Evolutionary conservation across 257 asterid genomes (phyloP).

Genomic region (Nicotiana benthamiana): DNA sequence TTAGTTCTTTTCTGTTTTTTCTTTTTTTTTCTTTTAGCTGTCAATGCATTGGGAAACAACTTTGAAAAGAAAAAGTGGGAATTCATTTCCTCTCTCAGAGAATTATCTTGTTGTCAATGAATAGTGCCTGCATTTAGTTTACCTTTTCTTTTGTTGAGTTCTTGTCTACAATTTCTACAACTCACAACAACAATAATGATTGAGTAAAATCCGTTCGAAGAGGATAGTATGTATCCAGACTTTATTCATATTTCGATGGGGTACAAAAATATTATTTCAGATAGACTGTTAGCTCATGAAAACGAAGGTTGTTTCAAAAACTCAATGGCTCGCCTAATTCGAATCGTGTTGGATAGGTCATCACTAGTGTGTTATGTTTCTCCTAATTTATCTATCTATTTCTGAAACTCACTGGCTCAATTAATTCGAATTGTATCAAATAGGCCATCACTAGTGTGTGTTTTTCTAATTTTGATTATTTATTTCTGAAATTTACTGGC

Average conservation of each 20-base stretch:
- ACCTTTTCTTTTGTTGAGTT: not conserved
- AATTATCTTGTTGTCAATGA: slow-evolving; percentile 37
- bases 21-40: slow-evolving; percentile 22
- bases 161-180: too few relatives aligned
- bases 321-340: not conserved
- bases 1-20: slow-evolving; percentile 13
- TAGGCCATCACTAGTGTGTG: not conserved
- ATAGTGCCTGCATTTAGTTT: slow-evolving; percentile 23
- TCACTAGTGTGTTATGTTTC: not conserved
- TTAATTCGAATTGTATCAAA: not conserved
- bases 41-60: slow-evolving; percentile 38
- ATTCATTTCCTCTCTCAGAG: slow-evolving; percentile 23
- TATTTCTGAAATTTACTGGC: not conserved
- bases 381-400: not conserved
- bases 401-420: not conserved
- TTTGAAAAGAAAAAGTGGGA: not conserved
- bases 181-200: too few relatives aligned
- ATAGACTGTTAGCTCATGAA: too few relatives aligned
- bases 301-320: too few relatives aligned
- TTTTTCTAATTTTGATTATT: not conserved
- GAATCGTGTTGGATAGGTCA: not conserved
- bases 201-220: too few relatives aligned
- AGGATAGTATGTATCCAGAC: too few relatives aligned
- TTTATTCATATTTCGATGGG: too few relatives aligned
- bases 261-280: too few relatives aligned